Evolutionary conservation across 148 eudicot species (phyloP), one percentile per base, ranked within the genome.

Genomic region (Dysphania ambrosioides): DNA sequence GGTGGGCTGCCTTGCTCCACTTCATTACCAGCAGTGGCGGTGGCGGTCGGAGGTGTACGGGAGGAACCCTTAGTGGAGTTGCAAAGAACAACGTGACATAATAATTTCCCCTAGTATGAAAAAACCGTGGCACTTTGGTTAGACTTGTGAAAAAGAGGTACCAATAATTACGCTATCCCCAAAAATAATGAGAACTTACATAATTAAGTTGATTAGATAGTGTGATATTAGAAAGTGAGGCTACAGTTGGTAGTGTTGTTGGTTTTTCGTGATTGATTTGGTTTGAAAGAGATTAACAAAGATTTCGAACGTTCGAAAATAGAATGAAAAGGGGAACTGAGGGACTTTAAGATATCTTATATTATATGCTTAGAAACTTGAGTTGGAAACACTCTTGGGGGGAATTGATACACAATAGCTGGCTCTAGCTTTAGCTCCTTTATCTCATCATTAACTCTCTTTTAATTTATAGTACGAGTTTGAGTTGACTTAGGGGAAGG

Each of bases 121-220:
- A n/a, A n/a, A n/a, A n/a, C n/a, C n/a, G n/a, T n/a, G n/a, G n/a
- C n/a, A n/a, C n/a, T n/a, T 16, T 6, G 72, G 77, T 0, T 42
- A 79, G 10, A 70, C 42, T 5, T 61, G 59, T n/a, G 66, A 67
- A 18, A 75, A 76, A 11, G 70, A 57, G 1, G 57, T 23, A 3
- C 76, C 79, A 27, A 80, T 59, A 19, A 80, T 36, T 15, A 80
- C 12, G 31, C 77, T 77, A 67, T 77, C 66, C 18, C 53, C 70
- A 30, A 80, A 76, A n/a, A 80, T 34, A 57, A 80, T 4, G 2
- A 53, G 58, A 53, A 76, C 2, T 38, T 75, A 66, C 35, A 59
- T 72, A 24, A 76, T 27, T 23, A 72, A 26, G 42, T 7, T 66
- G 18, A 76, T 12, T 0, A 75, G 9, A 70, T 65, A 24, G 26